Conservation (phyloP, 2,329 filamentous ascomycete species). For the Colletotrichum musicola region DNA sequence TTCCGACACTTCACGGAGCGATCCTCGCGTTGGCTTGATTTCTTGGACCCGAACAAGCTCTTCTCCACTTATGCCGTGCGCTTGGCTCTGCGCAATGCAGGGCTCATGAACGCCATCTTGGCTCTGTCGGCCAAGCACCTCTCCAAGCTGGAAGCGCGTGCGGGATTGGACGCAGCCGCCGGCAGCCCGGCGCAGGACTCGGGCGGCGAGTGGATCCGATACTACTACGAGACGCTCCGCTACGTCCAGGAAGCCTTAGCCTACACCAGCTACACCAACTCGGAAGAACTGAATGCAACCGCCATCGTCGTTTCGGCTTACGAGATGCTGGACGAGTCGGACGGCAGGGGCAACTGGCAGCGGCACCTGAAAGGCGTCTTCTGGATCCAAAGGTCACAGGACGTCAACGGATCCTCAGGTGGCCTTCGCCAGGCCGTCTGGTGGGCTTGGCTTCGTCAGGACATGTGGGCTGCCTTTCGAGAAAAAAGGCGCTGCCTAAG, state of each 20-base stretch:
- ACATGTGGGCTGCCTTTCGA: constrained; percentile 74
- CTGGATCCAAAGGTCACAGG: constrained; percentile 73
- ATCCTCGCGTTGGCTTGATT: constrained; percentile 43
- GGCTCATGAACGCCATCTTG: constrained; percentile 68
- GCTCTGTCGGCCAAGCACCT: constrained; percentile 66
- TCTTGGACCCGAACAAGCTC: constrained; percentile 49
- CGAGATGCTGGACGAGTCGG: constrained; percentile 74
- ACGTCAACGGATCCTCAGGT: constrained; percentile 70
- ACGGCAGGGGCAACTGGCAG: constrained; percentile 67
- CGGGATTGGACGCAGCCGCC: background rate
- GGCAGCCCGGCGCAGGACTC: constrained; percentile 21
- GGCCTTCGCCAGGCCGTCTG: constrained; percentile 70
- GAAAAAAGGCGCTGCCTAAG: constrained; percentile 68
- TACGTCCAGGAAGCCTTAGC: constrained; percentile 72
- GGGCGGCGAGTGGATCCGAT: constrained; percentile 55
- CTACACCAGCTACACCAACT: constrained; percentile 68
- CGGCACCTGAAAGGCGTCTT: constrained; percentile 74
- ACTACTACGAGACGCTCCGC: constrained; percentile 73
- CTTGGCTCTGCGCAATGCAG: constrained; percentile 62
- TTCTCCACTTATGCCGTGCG: constrained; percentile 50
- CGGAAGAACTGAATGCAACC: constrained; percentile 69
- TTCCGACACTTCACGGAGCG: constrained; percentile 47
- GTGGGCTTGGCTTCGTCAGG: constrained; percentile 77
- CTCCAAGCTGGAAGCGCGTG: constrained; percentile 11
- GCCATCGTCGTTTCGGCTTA: constrained; percentile 72